A percentile compares a stretch with the other conserved stretches of the same genome.
Evolutionary conservation across 2,329 filamentous ascomycete genomes (phyloP).

Genomic region (Rutstroemia sydowiana): DNA sequence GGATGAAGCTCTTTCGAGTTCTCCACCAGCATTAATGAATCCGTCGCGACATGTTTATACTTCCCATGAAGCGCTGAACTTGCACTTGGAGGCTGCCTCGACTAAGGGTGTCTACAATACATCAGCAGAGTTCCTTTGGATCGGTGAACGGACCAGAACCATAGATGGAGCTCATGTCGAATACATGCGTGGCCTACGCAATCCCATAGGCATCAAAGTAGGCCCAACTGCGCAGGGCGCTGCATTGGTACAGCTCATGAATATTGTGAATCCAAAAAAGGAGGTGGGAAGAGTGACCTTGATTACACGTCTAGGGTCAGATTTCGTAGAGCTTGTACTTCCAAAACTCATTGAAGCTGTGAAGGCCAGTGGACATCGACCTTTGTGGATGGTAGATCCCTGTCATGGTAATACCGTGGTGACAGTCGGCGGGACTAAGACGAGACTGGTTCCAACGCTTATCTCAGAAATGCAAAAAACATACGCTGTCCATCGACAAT

Average conservation of each 20-base stretch:
- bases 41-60: constrained; percentile 59
- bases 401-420: constrained; percentile 83
- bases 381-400: constrained; percentile 95
- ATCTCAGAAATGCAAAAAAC: constrained; percentile 80
- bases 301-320: constrained; percentile 88
- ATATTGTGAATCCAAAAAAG: constrained; percentile 73
- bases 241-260: constrained; percentile 72
- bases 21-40: too few species aligned
- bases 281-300: constrained; percentile 92
- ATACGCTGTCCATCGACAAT: constrained; percentile 73
- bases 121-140: constrained; percentile 95
- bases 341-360: constrained; percentile 85
- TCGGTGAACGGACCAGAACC: constrained; percentile 91
- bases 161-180: constrained; percentile 91
- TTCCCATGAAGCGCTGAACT: constrained; percentile 22
- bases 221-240: constrained; percentile 72
- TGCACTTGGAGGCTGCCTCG: not conserved
- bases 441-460: constrained; percentile 83
- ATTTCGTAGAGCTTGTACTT: constrained; percentile 66
- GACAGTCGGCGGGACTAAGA: constrained; percentile 78
- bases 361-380: constrained; percentile 62
- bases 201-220: constrained; percentile 94
- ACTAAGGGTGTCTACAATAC: constrained; percentile 67
- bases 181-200: constrained; percentile 93
- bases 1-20: too few species aligned